Evolutionary conservation across 257 asterid genomes (phyloP).

Genomic region (Pogostemon cablin): DNA sequence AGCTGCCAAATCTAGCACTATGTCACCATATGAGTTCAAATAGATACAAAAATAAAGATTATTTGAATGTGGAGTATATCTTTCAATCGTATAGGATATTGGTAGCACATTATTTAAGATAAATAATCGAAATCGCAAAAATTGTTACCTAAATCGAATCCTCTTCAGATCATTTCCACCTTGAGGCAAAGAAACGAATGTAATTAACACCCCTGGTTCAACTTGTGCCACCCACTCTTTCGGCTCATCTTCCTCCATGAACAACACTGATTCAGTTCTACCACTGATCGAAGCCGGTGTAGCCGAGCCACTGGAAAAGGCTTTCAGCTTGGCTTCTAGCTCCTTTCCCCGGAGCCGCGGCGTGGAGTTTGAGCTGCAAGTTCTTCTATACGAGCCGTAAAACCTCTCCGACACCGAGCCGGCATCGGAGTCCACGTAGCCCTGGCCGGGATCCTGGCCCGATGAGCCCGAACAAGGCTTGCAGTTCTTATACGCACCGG

Average conservation of each 20-base stretch:
- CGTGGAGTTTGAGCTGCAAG: conserved; percentile 61
- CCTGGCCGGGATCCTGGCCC: conserved; percentile 42
- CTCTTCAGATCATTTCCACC: conserved; percentile 94
- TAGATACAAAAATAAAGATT: conserved; percentile 17
- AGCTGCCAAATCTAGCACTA: conserved; percentile 30
- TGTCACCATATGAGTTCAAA: not conserved
- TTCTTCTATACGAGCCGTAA: conserved; percentile 66
- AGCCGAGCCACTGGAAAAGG: conserved; percentile 76
- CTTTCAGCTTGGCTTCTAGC: conserved; percentile 67
- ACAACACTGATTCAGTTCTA: conserved; percentile 67
- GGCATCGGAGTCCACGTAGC: conserved; percentile 58
- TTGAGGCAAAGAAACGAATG: conserved; percentile 76
- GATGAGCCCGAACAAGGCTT: conserved; percentile 86
- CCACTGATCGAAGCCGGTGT: conserved; percentile 92
- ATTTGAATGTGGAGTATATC: not conserved
- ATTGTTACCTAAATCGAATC: conserved; percentile 80
- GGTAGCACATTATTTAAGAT: not conserved
- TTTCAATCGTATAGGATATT: not conserved
- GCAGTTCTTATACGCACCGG: conserved; percentile 89
- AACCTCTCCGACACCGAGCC: conserved; percentile 68
- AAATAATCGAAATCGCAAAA: not conserved
- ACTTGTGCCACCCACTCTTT: conserved; percentile 99
- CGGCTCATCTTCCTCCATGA: conserved; percentile 82
- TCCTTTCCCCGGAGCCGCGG: conserved; percentile 67
- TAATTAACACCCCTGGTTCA: conserved; percentile 94